A percentile compares a stretch with the other conserved stretches of the same genome.
Conservation (phyloP, 2,329 filamentous ascomycete genomes). For the Tolypocladium capitatum region DNA sequence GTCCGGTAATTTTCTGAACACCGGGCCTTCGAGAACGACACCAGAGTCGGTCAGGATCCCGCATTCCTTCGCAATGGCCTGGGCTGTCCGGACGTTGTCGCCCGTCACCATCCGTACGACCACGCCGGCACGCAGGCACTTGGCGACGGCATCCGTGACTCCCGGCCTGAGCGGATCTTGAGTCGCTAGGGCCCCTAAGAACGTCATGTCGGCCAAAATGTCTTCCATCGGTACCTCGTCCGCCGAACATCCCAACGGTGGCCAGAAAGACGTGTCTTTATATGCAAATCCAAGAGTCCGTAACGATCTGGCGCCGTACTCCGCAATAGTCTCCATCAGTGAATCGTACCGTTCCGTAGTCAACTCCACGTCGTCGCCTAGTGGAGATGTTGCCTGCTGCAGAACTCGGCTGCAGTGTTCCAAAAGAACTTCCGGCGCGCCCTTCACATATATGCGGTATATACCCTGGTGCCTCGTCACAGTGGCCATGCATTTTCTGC, state of each 20-base stretch:
- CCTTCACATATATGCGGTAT: slow-evolving; percentile 39
- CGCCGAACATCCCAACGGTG: slow-evolving; percentile 35
- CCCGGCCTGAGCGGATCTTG: slow-evolving; percentile 49
- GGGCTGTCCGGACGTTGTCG: slow-evolving; percentile 41
- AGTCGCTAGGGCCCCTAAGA: slow-evolving; percentile 55
- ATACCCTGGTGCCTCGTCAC: slow-evolving; percentile 30
- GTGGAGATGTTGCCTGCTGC: background rate
- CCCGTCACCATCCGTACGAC: slow-evolving; percentile 48
- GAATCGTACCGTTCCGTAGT: background rate
- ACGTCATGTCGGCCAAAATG: slow-evolving; percentile 48
- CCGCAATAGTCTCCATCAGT: slow-evolving; percentile 30
- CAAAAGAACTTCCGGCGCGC: slow-evolving; percentile 41
- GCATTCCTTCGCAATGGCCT: slow-evolving; percentile 50
- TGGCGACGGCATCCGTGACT: slow-evolving; percentile 44
- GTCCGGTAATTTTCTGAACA: slow-evolving; percentile 42
- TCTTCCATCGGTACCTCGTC: background rate
- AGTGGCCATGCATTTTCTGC: slow-evolving; percentile 39
- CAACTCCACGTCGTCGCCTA: slow-evolving; percentile 23
- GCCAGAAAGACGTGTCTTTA: slow-evolving; percentile 57
- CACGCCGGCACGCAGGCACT: slow-evolving; percentile 49
- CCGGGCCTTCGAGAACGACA: slow-evolving; percentile 53
- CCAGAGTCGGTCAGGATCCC: slow-evolving; percentile 49
- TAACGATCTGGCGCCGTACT: slow-evolving; percentile 51
- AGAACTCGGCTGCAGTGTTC: slow-evolving; percentile 16
- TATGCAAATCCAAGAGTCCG: slow-evolving; percentile 65